A percentile compares a stretch with the other conserved stretches of the same genome.
These are phyloP conservation scores for Neurospora tetraspora DNA, from an alignment of 495 filamentous ascomycete genomes.

Conservation along the genomic window DNA sequence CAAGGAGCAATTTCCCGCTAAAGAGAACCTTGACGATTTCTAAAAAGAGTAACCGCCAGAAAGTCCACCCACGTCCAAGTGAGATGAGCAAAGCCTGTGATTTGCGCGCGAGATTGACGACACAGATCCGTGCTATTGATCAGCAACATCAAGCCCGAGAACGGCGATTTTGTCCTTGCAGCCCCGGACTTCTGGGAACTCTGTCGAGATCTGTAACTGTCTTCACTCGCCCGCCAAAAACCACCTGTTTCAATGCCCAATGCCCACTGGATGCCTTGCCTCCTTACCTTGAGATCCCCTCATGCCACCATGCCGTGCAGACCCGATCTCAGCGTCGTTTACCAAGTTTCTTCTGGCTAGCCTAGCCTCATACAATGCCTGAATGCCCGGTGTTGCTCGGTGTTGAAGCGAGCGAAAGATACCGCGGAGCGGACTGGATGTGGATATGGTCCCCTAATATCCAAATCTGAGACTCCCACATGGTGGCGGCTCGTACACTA, in stretches of 20 bases:
- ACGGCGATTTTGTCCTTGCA: not conserved
- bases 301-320: not conserved
- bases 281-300: not conserved
- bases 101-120: not conserved
- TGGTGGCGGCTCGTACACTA: not conserved
- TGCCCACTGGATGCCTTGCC: not conserved
- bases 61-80: not conserved
- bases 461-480: not conserved
- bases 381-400: no score
- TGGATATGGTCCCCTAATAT: not conserved
- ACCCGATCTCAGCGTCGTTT: not conserved
- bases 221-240: not conserved
- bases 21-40: not conserved
- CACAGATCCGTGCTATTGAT: not conserved
- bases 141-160: not conserved
- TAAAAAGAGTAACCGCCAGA: not conserved
- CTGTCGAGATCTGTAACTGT: not conserved
- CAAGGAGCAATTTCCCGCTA: not conserved
- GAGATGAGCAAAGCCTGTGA: not conserved
- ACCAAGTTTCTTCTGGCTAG: no score
- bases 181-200: not conserved
- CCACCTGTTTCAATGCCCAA: not conserved
- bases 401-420: not conserved
- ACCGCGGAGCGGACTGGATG: not conserved
- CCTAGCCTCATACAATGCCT: no score